These are phyloP conservation scores for Pelargonium fulgidum DNA, from an alignment of 441 rosid species.

Conservation along the genomic window DNA sequence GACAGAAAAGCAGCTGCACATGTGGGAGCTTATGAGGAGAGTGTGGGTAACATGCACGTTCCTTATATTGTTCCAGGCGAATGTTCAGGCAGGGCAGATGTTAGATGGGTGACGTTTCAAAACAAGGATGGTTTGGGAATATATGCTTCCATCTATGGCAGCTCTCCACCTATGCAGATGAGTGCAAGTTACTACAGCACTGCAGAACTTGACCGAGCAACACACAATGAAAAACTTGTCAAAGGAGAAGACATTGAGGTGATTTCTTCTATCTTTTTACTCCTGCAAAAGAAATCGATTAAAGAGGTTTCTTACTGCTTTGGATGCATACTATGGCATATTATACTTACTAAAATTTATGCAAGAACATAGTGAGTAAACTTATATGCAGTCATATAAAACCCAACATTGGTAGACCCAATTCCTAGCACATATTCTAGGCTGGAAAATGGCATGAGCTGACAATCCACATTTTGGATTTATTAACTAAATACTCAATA, in stretches of 20 bases:
- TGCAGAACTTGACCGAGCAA: constrained; percentile 64
- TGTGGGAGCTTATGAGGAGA: constrained; percentile 58
- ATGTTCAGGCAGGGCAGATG: constrained; percentile 84
- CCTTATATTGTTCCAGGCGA: constrained; percentile 92
- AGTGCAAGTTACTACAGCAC: constrained; percentile 77
- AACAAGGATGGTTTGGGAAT: constrained; percentile 70
- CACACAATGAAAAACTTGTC: constrained; percentile 61
- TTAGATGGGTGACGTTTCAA: constrained; percentile 81
- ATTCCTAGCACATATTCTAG: neutral
- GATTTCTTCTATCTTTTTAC: constrained; percentile 13
- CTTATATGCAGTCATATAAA: neutral
- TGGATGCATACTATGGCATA: neutral
- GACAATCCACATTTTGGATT: neutral
- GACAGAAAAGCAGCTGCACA: constrained; percentile 94
- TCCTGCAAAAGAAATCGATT: constrained; percentile 6
- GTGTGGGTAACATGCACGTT: constrained; percentile 70
- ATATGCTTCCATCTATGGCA: constrained; percentile 67
- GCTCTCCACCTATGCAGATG: constrained; percentile 87
- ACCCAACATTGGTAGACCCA: neutral
- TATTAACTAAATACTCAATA: constrained; percentile 3
- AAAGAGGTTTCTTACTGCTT: neutral
- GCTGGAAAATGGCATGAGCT: neutral
- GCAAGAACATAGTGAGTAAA: neutral
- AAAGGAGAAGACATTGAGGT: constrained; percentile 80
- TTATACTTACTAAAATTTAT: neutral